These are phyloP conservation scores for Durusdinium trenchii DNA, from an alignment of 73 alveolate species.

Conservation along the genomic window DNA sequence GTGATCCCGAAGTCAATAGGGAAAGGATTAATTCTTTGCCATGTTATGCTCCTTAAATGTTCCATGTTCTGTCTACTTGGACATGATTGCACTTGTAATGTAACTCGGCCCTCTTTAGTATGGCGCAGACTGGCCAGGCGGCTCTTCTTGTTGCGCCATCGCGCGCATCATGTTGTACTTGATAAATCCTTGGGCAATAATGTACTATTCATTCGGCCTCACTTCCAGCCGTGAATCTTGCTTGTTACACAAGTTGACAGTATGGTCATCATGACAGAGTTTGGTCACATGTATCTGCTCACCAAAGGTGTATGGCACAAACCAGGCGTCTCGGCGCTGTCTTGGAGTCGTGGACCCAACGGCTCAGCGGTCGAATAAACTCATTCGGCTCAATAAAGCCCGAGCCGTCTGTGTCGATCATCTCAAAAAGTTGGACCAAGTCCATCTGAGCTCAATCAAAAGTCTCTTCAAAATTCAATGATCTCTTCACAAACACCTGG, in stretches of 20 bases:
- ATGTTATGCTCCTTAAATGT: too few species aligned
- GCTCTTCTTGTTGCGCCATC: conserved; percentile 36
- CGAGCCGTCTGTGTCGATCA: conserved; percentile 53
- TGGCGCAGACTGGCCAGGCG: not conserved
- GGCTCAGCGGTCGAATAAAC: conserved; percentile 42
- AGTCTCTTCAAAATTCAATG: not conserved
- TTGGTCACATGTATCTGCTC: not conserved
- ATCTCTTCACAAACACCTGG: not conserved
- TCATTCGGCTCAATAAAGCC: conserved; percentile 31
- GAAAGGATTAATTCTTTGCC: too few species aligned
- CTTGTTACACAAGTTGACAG: not conserved
- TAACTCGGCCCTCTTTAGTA: too few species aligned
- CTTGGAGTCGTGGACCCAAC: conserved; percentile 66
- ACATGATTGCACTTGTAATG: too few species aligned
- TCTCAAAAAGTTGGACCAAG: conserved; percentile 46
- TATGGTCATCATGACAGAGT: not conserved
- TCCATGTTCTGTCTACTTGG: too few species aligned
- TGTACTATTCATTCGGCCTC: not conserved
- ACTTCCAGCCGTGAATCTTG: not conserved
- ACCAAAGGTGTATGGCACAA: not conserved
- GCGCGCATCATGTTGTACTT: conserved; percentile 85
- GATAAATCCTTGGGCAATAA: conserved; percentile 29
- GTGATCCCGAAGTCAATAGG: too few species aligned
- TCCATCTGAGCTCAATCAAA: not conserved
- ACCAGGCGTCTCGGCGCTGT: conserved; percentile 36